Evolutionary conservation across 2,329 filamentous ascomycete species (phyloP).

Genomic region (Rutstroemia sydowiana): DNA sequence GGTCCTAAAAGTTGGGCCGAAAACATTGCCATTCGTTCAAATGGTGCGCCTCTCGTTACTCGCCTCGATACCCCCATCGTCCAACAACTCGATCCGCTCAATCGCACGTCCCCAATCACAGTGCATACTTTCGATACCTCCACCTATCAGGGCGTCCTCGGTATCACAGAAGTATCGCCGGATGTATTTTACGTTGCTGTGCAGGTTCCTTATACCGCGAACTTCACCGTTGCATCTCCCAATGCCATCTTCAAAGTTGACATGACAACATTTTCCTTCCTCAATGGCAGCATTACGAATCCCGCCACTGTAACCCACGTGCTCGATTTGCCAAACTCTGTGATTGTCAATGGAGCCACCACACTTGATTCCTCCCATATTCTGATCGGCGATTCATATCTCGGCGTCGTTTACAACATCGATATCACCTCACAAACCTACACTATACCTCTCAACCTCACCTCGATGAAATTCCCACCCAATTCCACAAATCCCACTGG

Average conservation of each 20-base stretch:
- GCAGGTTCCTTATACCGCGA: slow-evolving; percentile 25
- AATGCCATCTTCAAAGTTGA: slow-evolving; percentile 21
- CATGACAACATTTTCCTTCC: slow-evolving; percentile 12
- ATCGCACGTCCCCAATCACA: slow-evolving; percentile 10
- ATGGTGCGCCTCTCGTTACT: slow-evolving; percentile 31
- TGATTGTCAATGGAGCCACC: slow-evolving; percentile 24
- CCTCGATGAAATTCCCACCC: slow-evolving; percentile 15
- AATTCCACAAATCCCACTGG: slow-evolving; percentile 10
- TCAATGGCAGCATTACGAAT: neutral
- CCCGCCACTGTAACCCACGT: slow-evolving; percentile 9
- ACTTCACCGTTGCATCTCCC: slow-evolving; percentile 14
- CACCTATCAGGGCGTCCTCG: slow-evolving; percentile 14
- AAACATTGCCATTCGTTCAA: slow-evolving; percentile 32
- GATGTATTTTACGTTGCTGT: slow-evolving; percentile 26
- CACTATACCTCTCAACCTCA: slow-evolving; percentile 21
- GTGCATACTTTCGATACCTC: slow-evolving; percentile 28
- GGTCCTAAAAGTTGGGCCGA: slow-evolving; percentile 21
- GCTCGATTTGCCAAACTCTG: slow-evolving; percentile 5
- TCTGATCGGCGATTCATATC: slow-evolving; percentile 20
- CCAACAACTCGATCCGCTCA: slow-evolving; percentile 29
- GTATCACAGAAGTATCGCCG: slow-evolving; percentile 23
- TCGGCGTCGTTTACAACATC: slow-evolving; percentile 19
- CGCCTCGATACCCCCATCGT: slow-evolving; percentile 29
- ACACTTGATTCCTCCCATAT: slow-evolving; percentile 14
- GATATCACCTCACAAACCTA: slow-evolving; percentile 21